Evolutionary conservation across 768 basidiomycete species (phyloP).

Genomic region (Hortiboletus campestris): DNA sequence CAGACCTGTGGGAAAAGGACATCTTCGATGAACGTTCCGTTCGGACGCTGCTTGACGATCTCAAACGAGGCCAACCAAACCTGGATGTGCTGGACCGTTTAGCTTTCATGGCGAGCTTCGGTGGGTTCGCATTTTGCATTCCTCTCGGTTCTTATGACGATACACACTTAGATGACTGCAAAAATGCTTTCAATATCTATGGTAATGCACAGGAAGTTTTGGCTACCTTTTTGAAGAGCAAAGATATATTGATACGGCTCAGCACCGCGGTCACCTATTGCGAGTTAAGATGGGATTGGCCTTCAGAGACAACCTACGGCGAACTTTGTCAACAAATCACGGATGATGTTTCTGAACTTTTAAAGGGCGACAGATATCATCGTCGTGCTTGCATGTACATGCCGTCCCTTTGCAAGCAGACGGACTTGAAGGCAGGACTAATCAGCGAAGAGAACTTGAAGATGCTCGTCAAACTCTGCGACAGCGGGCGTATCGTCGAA

Average conservation of each 20-base stretch:
- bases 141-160: not conserved
- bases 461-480: conserved; percentile 18
- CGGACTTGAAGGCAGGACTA: conserved; percentile 10
- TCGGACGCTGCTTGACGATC: conserved; percentile 15
- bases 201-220: conserved; percentile 7
- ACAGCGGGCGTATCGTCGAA: conserved; percentile 3
- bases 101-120: conserved; percentile 31
- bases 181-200: not conserved
- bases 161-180: conserved; percentile 13
- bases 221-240: conserved; percentile 12
- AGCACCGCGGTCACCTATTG: conserved; percentile 27
- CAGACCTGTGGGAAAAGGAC: conserved; percentile 30
- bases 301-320: not conserved
- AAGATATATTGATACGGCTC: conserved; percentile 19
- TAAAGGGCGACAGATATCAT: conserved; percentile 4
- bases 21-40: conserved; percentile 25
- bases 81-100: conserved; percentile 27
- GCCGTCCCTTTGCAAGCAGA: conserved; percentile 28
- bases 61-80: conserved; percentile 14
- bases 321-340: conserved; percentile 4
- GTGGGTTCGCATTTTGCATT: conserved; percentile 7
- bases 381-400: conserved; percentile 28
- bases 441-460: conserved; percentile 18
- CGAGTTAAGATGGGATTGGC: conserved; percentile 25
- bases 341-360: conserved; percentile 14